Percentiles rank a stretch among this genome's conserved stretches.
Conservation (phyloP, 2,329 filamentous ascomycete species). For the Penicillium frequentans region DNA sequence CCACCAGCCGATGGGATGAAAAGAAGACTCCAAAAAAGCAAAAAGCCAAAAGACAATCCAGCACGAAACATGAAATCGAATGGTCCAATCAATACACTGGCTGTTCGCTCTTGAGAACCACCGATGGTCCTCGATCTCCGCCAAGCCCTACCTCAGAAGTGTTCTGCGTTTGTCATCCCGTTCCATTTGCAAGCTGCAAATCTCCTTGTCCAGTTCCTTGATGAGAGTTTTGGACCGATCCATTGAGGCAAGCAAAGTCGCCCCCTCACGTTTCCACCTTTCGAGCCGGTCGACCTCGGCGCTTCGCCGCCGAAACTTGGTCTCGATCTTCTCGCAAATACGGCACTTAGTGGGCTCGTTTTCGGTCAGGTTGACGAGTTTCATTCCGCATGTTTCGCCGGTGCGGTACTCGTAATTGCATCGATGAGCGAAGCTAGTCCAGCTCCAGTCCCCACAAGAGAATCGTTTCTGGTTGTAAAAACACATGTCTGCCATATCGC, state of each 20-base stretch:
- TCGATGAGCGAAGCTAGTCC: slow-evolving; percentile 88
- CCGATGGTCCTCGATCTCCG: slow-evolving; percentile 9
- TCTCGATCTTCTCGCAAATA: slow-evolving; percentile 84
- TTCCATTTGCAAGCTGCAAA: slow-evolving; percentile 64
- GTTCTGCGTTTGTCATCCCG: slow-evolving; percentile 40
- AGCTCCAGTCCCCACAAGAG: slow-evolving; percentile 88
- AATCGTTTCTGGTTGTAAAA: slow-evolving; percentile 92
- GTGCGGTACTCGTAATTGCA: slow-evolving; percentile 94
- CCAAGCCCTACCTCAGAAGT: slow-evolving; percentile 23
- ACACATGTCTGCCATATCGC: slow-evolving; percentile 67
- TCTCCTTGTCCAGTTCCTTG: slow-evolving; percentile 68
- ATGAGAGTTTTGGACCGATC: slow-evolving; percentile 72
- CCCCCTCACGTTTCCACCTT: slow-evolving; percentile 74
- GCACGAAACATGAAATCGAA: slow-evolving; percentile 7
- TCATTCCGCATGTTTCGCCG: slow-evolving; percentile 94
- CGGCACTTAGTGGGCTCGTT: slow-evolving; percentile 69
- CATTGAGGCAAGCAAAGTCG: slow-evolving; percentile 59
- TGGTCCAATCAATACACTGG: slow-evolving; percentile 18
- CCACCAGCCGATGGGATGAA: slow-evolving; percentile 10
- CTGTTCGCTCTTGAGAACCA: slow-evolving; percentile 13
- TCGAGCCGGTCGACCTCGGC: slow-evolving; percentile 74
- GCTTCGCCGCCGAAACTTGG: slow-evolving; percentile 72
- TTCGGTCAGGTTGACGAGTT: slow-evolving; percentile 76
- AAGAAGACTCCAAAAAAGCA: slow-evolving; percentile 21
- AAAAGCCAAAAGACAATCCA: slow-evolving; percentile 14